Evolutionary conservation across 1,139 yeast genomes (phyloP), one percentile per base, ranked within the genome.

Genomic region (Suhomyces yuchorum): DNA sequence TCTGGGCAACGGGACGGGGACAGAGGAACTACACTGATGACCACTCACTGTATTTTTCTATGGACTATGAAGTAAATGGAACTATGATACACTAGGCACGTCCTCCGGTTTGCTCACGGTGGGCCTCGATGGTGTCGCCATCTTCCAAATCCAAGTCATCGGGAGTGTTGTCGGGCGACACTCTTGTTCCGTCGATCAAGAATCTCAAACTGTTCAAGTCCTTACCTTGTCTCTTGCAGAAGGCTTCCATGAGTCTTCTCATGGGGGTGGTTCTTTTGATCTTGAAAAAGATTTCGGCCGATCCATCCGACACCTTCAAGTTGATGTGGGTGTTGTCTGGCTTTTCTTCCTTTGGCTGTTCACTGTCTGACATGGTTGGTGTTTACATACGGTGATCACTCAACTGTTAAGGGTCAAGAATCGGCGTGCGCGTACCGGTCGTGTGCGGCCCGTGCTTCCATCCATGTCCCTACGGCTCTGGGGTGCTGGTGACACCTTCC

Each of bases 81-180:
- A 37, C 14, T 38, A 37, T 38, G 33, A 38, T 43, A 43, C 43
- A 40, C 30, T 37, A 45, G 28, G 42, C 44, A 42, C 49, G 50
- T 17, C 87, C 85, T 53, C 96, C 89, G 49, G 85, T 84, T 69
- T 93, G 99, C 68, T 91, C 96, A 70, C 95, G 86, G 69, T 92
- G 97, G n/a, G 97, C 99, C 70, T 95, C 99, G 58, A 95, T 92
- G 57, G 88, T 87, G 66, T 95, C 99, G 58, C 93, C 93, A 66
- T 93, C 97, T 67, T 88, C 96, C 80, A 92, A 83, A 49, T 90
- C 98, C 58, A 93, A 78, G 55, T 84, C 87, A 42, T 87, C 96
- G 8, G 99, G 98, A 2, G 99, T 93, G 60, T 89, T 91, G 51
- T 85, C 91, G 14, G 93, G 88, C 51, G 81, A 80, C 53, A 95